Conservation (phyloP, 192 early-diverging fungal genomes). For the Coemansia sp. region DNA sequence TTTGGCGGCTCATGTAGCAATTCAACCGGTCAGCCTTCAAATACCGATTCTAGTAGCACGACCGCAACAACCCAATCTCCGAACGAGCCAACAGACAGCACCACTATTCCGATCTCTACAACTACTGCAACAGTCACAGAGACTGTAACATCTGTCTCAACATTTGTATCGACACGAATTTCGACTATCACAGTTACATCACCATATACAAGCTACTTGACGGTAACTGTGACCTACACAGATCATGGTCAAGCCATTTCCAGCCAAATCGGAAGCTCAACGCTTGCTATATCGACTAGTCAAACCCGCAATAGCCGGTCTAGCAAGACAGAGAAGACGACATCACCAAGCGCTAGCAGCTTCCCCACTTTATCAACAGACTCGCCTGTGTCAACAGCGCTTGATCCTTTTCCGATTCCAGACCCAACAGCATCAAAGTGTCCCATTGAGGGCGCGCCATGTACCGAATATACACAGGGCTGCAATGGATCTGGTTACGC, state of each 20-base stretch:
- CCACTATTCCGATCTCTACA: neutral
- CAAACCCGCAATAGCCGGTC: neutral
- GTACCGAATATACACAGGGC: conserved; percentile 39
- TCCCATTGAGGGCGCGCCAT: conserved; percentile 48
- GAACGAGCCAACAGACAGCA: neutral
- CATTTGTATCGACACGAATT: conserved; percentile 20
- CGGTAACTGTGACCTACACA: conserved; percentile 20
- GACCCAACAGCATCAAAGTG: conserved; percentile 31
- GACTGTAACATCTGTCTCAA: conserved; percentile 41
- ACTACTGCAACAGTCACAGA: conserved; percentile 24
- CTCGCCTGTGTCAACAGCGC: neutral
- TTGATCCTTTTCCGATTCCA: neutral
- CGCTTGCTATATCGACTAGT: neutral
- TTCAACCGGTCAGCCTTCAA: conserved; percentile 4
- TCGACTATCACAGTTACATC: conserved; percentile 20
- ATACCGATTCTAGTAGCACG: neutral
- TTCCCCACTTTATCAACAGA: neutral
- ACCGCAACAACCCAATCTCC: conserved; percentile 14
- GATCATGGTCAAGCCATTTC: neutral
- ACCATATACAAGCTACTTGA: conserved; percentile 27
- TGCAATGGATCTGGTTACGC: conserved; percentile 54
- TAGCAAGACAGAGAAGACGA: neutral
- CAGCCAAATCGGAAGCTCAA: conserved; percentile 1
- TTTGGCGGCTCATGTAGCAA: conserved; percentile 28
- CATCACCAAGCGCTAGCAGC: neutral